Conservation (phyloP, 768 basidiomycete species). For the Coprinopsis strossmayeri region DNA sequence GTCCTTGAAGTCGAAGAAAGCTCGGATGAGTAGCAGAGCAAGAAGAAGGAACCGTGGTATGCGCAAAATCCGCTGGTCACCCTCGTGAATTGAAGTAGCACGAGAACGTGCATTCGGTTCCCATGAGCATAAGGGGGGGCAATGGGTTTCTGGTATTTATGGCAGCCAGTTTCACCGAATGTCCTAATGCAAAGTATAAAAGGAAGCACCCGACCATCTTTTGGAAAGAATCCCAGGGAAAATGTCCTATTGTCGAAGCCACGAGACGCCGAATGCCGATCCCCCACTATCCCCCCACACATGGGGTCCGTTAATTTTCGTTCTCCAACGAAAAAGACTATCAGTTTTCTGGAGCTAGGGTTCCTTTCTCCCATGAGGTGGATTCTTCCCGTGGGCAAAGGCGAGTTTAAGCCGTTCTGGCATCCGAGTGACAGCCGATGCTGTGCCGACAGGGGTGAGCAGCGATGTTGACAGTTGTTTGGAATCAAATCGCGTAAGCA, state of each 20-base stretch:
- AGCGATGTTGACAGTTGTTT: slow-evolving; percentile 1
- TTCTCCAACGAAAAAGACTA: neutral
- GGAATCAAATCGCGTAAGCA: neutral
- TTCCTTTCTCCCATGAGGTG: neutral
- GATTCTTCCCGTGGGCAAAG: neutral
- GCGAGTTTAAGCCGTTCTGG: neutral
- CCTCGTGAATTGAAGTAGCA: no score
- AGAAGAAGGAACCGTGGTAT: no score
- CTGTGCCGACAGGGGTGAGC: neutral
- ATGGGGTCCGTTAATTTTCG: no score
- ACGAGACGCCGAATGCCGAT: neutral
- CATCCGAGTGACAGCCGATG: neutral
- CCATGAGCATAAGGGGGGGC: no score
- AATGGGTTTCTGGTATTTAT: no score
- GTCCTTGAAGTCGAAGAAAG: no score
- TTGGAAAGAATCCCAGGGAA: neutral
- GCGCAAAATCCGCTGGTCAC: no score
- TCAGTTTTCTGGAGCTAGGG: neutral
- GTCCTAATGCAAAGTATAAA: no score
- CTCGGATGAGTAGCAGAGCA: no score
- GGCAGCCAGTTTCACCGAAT: no score
- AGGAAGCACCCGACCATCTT: no score
- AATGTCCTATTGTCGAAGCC: neutral
- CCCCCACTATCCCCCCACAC: neutral
- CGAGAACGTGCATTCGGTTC: no score